Conservation (phyloP, 176 grass and related monocot species). For the Aegilops speltoides region DNA sequence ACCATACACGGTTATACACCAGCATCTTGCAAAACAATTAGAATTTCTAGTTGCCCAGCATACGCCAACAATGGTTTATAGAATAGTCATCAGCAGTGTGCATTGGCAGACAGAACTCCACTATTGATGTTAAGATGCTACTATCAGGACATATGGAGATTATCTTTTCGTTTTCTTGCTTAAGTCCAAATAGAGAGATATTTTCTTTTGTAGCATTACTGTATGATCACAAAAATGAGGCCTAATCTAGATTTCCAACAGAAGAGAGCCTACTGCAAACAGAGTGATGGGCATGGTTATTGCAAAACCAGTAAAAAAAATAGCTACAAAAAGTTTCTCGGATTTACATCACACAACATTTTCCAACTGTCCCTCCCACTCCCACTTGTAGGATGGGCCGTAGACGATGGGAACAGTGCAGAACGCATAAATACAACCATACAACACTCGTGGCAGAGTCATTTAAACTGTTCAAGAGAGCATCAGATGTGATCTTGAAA, state of each 20-base stretch:
- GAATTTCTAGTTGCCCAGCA: neutral
- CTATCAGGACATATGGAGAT: neutral
- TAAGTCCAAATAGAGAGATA: neutral
- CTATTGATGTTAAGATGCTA: neutral
- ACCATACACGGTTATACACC: neutral
- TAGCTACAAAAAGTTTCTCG: neutral
- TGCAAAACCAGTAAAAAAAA: neutral
- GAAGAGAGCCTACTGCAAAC: neutral
- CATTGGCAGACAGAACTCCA: neutral
- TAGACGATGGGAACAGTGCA: neutral
- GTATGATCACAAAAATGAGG: neutral
- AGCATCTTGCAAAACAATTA: neutral
- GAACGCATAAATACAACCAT: neutral
- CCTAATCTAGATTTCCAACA: neutral
- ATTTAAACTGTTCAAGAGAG: neutral
- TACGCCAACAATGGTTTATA: neutral
- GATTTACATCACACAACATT: neutral
- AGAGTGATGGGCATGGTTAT: neutral
- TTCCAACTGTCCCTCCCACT: neutral
- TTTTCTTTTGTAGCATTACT: neutral
- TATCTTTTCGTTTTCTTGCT: neutral
- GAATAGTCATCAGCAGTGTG: neutral
- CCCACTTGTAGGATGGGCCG: neutral
- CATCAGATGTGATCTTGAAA: neutral
- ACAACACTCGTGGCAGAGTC: neutral